phyloP scores from a whole-genome alignment of 257 asterid species.

The Salvia miltiorrhiza region DNA sequence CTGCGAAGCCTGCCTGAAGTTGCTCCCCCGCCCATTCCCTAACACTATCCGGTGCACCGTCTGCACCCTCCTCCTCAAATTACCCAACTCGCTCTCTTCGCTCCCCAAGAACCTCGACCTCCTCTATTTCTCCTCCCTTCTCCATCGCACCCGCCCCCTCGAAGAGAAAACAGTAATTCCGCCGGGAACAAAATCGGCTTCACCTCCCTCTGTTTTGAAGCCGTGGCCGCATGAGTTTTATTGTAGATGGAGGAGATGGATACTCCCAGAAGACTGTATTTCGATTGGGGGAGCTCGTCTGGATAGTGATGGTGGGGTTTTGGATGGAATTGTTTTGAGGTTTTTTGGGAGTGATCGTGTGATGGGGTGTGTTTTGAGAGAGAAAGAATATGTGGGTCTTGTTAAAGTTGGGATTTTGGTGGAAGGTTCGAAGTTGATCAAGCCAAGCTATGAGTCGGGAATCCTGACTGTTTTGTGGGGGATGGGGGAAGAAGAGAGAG shows the following conservation, averaged over 20 bases:
- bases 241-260: constrained; percentile 66
- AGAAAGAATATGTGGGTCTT: constrained; percentile 48
- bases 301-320: constrained; percentile 27
- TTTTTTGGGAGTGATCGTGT: constrained; percentile 32
- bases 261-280: constrained; percentile 49
- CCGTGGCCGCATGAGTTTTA: constrained; percentile 64
- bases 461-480: constrained; percentile 46
- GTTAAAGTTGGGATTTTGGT: constrained; percentile 47
- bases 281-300: constrained; percentile 24
- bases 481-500: constrained; percentile 47
- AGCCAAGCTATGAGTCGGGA: constrained; percentile 53
- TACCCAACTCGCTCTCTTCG: constrained; percentile 49
- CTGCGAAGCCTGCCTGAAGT: constrained; percentile 71
- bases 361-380: constrained; percentile 41
- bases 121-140: constrained; percentile 54
- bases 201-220: constrained; percentile 27
- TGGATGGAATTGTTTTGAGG: constrained; percentile 36
- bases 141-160: constrained; percentile 22
- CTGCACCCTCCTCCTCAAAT: constrained; percentile 68
- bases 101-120: constrained; percentile 96
- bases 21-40: constrained; percentile 71
- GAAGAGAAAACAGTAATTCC: constrained; percentile 29
- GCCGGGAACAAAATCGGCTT: background rate
- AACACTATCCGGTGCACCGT: constrained; percentile 74
- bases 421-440: constrained; percentile 32